Evolutionary conservation across 2,329 filamentous ascomycete genomes (phyloP).

Genomic region (Teratosphaeriaceae sp.): DNA sequence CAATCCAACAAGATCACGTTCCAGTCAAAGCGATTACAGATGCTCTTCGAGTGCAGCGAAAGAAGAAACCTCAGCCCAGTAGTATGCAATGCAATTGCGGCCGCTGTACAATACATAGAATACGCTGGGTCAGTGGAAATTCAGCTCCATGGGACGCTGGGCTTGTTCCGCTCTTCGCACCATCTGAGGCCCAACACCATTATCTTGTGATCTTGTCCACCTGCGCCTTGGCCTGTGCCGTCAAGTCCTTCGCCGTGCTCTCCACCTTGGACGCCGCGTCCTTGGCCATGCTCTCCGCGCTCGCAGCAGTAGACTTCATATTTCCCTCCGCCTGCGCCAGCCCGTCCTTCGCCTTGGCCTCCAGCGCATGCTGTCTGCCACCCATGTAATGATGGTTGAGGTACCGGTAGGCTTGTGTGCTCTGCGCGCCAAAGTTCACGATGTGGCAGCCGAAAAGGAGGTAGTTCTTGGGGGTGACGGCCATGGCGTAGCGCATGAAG

Average conservation of each 20-base stretch:
- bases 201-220: slow-evolving; percentile 19
- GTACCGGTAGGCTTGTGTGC: slow-evolving; percentile 56
- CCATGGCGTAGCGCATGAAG: slow-evolving; percentile 62
- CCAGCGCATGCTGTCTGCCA: slow-evolving; percentile 35
- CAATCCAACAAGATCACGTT: too few relatives aligned
- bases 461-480: slow-evolving; percentile 58
- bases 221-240: slow-evolving; percentile 18
- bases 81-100: neutral
- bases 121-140: too few relatives aligned
- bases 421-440: slow-evolving; percentile 57
- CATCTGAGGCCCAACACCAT: slow-evolving; percentile 2
- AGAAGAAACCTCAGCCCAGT: too few relatives aligned
- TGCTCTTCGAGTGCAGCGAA: too few relatives aligned
- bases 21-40: too few relatives aligned
- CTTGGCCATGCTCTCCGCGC: slow-evolving; percentile 25
- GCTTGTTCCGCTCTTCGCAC: too few relatives aligned
- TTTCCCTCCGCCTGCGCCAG: slow-evolving; percentile 17
- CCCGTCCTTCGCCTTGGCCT: slow-evolving; percentile 34
- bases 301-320: slow-evolving; percentile 19
- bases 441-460: slow-evolving; percentile 62
- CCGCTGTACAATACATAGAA: slow-evolving; percentile 7
- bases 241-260: slow-evolving; percentile 16
- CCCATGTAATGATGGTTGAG: slow-evolving; percentile 53
- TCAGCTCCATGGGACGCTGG: too few relatives aligned
- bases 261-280: slow-evolving; percentile 22